Percentiles rank a stretch among this genome's conserved stretches.
These are phyloP conservation scores for Eimeria nieschulzi DNA, from an alignment of 169 alveolate genomes.

Conservation along the genomic window DNA sequence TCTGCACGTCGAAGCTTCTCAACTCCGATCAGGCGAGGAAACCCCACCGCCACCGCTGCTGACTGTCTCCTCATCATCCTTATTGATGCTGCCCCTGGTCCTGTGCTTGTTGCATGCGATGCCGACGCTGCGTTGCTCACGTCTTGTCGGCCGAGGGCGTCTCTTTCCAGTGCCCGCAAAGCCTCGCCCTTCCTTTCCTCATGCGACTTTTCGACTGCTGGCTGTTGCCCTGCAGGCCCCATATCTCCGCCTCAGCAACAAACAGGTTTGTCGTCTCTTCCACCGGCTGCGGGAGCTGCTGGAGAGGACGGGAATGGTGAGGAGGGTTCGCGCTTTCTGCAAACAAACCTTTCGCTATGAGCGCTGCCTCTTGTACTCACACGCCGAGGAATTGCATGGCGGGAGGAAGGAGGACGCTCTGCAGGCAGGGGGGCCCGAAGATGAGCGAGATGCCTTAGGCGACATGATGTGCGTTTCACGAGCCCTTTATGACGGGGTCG, in stretches of 20 bases:
- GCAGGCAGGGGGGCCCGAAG: too few species aligned
- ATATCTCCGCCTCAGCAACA: constrained; percentile 31
- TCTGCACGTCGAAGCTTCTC: constrained; percentile 51
- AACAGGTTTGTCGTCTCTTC: constrained; percentile 56
- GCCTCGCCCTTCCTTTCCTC: too few species aligned
- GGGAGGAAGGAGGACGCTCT: too few species aligned
- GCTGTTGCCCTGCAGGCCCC: constrained; percentile 35
- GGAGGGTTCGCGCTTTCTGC: constrained; percentile 68
- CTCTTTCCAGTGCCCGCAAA: neutral
- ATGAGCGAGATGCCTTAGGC: too few species aligned
- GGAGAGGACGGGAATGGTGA: constrained; percentile 37
- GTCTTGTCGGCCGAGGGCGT: neutral
- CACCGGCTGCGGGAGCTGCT: constrained; percentile 54
- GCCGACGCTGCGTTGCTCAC: neutral
- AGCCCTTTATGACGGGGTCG: too few species aligned
- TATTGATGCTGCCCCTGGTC: neutral
- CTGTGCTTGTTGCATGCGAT: neutral
- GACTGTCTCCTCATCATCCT: neutral
- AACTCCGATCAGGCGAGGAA: constrained; percentile 16
- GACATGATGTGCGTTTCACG: too few species aligned
- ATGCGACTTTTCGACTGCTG: neutral
- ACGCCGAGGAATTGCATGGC: neutral
- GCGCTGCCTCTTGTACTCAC: constrained; percentile 30
- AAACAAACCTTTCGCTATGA: constrained; percentile 53
- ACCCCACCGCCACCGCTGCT: neutral